Evolutionary conservation across 345 rosid genomes (phyloP), one percentile per base, ranked within the genome.

Genomic region (Acer campestre): DNA sequence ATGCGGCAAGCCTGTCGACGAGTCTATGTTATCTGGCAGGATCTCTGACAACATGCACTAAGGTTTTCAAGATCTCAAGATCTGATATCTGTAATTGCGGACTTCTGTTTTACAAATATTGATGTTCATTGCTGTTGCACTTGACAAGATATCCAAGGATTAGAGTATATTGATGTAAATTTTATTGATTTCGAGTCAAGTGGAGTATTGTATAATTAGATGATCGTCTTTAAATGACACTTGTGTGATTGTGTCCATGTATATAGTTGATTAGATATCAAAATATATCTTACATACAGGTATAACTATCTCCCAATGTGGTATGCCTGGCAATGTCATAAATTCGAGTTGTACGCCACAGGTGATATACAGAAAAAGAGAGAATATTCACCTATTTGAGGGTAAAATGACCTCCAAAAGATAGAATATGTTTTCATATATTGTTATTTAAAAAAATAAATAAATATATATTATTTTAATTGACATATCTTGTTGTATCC

Each of bases 1-100:
- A 14, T 85, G 88, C 2, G 92, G 89, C n/a, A 86, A 86, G 64
- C 80, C 88, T 3, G 83, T 85, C 79, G 86, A 85, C 27, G 88
- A 88, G 67, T 73, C 82, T 22, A 84, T 86, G 76, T 84, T 83
- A 23, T 85, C 87, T 1, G 75, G 82, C 35, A 77, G 88, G 88
- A 77, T 80, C 13, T 80, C 81, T 1, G 73, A 70, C 40, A 70
- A 49, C 73, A 49, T 25, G 20, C 73, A 49, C 38, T 49, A 14
- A 70, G 22, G 35, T 68, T 48, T 46, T 40, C 55, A n/a, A 59
- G 13, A 8, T 59, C 22, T 7, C 55, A n/a, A 59, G 13, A 8
- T 59, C 22, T 7, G 58, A 53, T 53, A n/a, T 58, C 11, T 58
- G 3, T 58, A 18, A 20, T 14, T 58, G 0, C 49, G 10, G 14